Conservation (phyloP, 2,329 filamentous ascomycete genomes). For the Pseudogymnoascus sp. region DNA sequence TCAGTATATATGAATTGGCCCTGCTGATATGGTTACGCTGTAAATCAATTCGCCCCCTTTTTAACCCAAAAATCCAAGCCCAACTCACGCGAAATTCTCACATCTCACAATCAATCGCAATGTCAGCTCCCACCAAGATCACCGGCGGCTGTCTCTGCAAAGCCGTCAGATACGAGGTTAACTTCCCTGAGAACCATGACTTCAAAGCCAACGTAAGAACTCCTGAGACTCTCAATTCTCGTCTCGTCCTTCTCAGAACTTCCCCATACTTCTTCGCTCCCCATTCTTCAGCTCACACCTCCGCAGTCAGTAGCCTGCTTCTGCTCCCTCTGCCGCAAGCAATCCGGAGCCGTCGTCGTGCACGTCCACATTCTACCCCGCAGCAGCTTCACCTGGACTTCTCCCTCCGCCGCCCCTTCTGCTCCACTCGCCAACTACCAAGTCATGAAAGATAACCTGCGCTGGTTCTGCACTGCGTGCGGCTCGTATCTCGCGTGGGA, state of each 20-base stretch:
- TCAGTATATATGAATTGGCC: not conserved
- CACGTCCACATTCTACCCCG: slow-evolving; percentile 34
- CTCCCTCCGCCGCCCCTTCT: slow-evolving; percentile 29
- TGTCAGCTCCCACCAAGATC: slow-evolving; percentile 31
- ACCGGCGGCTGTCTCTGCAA: slow-evolving; percentile 47
- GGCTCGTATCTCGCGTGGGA: slow-evolving; percentile 44
- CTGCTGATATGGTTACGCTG: not conserved
- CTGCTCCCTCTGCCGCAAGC: slow-evolving; percentile 48
- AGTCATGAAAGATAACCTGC: slow-evolving; percentile 34
- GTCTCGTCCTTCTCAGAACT: not conserved
- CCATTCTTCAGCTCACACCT: not conserved
- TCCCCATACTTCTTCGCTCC: not conserved
- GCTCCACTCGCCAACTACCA: slow-evolving; percentile 30
- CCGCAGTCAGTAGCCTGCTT: slow-evolving; percentile 42
- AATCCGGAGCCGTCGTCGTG: slow-evolving; percentile 41
- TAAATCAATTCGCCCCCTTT: not conserved
- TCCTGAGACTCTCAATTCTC: slow-evolving; percentile 2
- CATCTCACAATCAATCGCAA: not conserved
- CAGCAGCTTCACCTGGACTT: slow-evolving; percentile 29
- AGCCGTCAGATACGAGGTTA: slow-evolving; percentile 41
- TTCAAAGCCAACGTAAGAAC: slow-evolving; percentile 31
- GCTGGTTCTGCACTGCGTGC: slow-evolving; percentile 43
- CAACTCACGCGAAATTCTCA: not conserved
- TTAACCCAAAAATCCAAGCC: not conserved
- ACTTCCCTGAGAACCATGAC: slow-evolving; percentile 39